Conservation (phyloP, 371 early-diverging fungal species). For the Mucor ambiguus region DNA sequence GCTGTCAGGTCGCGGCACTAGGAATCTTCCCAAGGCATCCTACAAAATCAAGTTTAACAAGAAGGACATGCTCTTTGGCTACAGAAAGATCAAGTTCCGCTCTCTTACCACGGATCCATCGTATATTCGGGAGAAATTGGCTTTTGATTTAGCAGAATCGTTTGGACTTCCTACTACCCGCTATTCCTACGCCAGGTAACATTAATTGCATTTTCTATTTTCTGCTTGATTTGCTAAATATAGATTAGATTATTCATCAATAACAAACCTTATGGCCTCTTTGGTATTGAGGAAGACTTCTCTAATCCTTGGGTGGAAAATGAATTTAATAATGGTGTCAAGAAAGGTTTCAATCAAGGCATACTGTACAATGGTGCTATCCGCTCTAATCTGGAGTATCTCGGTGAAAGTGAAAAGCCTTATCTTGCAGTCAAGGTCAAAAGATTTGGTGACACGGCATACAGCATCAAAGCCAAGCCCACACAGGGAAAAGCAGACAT, state of each 20-base stretch:
- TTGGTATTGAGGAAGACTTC: constrained; percentile 34
- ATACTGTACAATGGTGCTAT: constrained; percentile 26
- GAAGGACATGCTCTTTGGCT: constrained; percentile 27
- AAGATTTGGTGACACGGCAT: constrained; percentile 19
- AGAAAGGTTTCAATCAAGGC: constrained; percentile 26
- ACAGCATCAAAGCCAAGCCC: constrained; percentile 29
- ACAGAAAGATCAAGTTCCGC: constrained; percentile 34
- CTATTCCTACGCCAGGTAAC: constrained; percentile 30
- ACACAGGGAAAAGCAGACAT: constrained; percentile 9
- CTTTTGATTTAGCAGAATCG: constrained; percentile 25
- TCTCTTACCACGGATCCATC: constrained; percentile 35
- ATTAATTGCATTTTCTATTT: neutral
- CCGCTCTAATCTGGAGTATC: neutral
- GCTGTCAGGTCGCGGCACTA: constrained; percentile 29
- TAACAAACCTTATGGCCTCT: constrained; percentile 34
- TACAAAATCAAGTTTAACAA: constrained; percentile 28
- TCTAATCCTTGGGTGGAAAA: constrained; percentile 36
- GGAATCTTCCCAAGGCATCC: constrained; percentile 17
- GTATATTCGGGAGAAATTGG: constrained; percentile 33
- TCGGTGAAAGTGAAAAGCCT: neutral
- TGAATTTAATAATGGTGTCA: constrained; percentile 32
- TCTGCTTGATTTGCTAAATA: neutral
- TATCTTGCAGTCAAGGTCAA: constrained; percentile 14
- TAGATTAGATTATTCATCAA: constrained; percentile 36
- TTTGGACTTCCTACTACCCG: constrained; percentile 28